A percentile compares a stretch with the other conserved stretches of the same genome.
Evolutionary conservation across 129 eudicot species (phyloP).

Genomic region (Daucus carota): DH1_v3.0 NC_030382.2:45648001-45648500

Average conservation of each 20-base stretch:
- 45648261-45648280: slow-evolving; percentile 54
- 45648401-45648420: slow-evolving; percentile 41
- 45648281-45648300: slow-evolving; percentile 42
- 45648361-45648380: slow-evolving; percentile 45
- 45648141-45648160: slow-evolving; percentile 32
- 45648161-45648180: slow-evolving; percentile 71
- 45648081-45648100: slow-evolving; percentile 49
- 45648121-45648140: slow-evolving; percentile 40
- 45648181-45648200: slow-evolving; percentile 47
- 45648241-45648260: slow-evolving; percentile 34
- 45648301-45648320: slow-evolving; percentile 19
- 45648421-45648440: slow-evolving; percentile 40
- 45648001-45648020: slow-evolving; percentile 23
- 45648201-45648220: slow-evolving; percentile 35
- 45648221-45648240: slow-evolving; percentile 36
- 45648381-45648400: slow-evolving; percentile 51
- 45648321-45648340: slow-evolving; percentile 48
- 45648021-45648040: slow-evolving; percentile 42
- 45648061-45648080: slow-evolving; percentile 34
- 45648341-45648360: slow-evolving; percentile 30
- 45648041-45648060: slow-evolving; percentile 36
- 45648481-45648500: slow-evolving; percentile 66
- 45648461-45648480: slow-evolving; percentile 58
- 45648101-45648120: slow-evolving; percentile 43
- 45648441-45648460: slow-evolving; percentile 37